Evolutionary conservation across 495 filamentous ascomycete genomes (phyloP), one percentile per base, ranked within the genome.

Genomic region (Neurospora sp.): DNA sequence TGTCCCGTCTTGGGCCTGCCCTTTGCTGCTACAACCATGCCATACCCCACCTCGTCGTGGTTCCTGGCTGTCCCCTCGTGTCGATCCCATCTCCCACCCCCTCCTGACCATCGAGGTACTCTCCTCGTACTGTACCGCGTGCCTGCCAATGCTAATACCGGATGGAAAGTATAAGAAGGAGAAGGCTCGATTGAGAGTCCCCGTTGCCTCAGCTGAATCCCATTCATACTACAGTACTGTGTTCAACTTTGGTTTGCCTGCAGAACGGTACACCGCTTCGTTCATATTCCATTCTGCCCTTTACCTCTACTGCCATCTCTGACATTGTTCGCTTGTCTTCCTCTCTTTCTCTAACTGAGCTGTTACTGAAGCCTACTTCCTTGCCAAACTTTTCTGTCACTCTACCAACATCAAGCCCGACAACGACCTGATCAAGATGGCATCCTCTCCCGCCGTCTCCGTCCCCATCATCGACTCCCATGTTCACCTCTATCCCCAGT

Each of bases 401-500:
- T 62, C 12, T 62, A 35, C 54, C 54, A 35, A 62, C 14, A 31
- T 27, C 54, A 16, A 62, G 27, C 54, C 12, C 54, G 54, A 62
- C 27, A 35, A 62, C 23, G 54, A 62, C 23, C 54, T 35, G 27
- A 62, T 35, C 70, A 71, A 35, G 2, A 71, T 71, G 70, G 70
- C 60, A 20, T 23, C 72, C 16, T 62, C 54, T 62, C 54, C 54
- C 54, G 40, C 74, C 40, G 37, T 76, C 49, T 42, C 71, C 73
- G 79, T 82, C 73, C 81, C 80, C 74, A 87, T 94, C 71, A 85
- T 97, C 72, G 94, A 97, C 83, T 91, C 93, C 10, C 94, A 97
- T 84, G 90, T 97, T 82, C 94, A 97, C 82, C 90, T 96, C 79
- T 96, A 88, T 83, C 90, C 91, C 74, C 79, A 83, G 70, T 86